Conservation (phyloP, 1,139 yeast species). For the Taphrina flavorubra region DNA sequence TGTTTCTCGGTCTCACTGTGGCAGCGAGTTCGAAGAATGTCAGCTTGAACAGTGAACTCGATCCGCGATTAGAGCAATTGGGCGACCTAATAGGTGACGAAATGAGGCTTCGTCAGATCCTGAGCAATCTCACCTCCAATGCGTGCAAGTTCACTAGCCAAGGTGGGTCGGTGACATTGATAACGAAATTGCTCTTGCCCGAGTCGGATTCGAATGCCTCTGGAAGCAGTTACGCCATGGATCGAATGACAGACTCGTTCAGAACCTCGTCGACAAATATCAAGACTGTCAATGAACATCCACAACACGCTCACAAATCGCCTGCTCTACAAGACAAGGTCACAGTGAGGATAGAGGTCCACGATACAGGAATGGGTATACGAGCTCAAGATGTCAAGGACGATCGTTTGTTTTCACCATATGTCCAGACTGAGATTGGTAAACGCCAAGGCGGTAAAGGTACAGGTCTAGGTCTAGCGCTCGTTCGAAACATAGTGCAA, state of each 20-base stretch:
- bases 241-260: background rate
- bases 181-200: conserved; percentile 23
- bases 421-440: conserved; percentile 40
- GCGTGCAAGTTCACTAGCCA: conserved; percentile 83
- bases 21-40: conserved; percentile 30
- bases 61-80: conserved; percentile 27
- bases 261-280: background rate
- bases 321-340: conserved; percentile 8
- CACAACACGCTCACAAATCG: background rate
- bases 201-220: background rate
- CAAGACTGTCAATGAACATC: background rate
- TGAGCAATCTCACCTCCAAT: conserved; percentile 81
- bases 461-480: conserved; percentile 39
- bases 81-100: conserved; percentile 38
- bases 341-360: conserved; percentile 35
- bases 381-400: conserved; percentile 25
- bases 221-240: conserved; percentile 1
- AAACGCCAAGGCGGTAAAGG: conserved; percentile 41
- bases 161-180: conserved; percentile 56
- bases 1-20: conserved; percentile 28
- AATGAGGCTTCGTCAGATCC: conserved; percentile 55
- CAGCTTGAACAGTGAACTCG: conserved; percentile 16
- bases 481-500: conserved; percentile 38
- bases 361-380: conserved; percentile 40
- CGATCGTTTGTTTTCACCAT: conserved; percentile 36